These are phyloP conservation scores for Danielozyma ontarioensis DNA, from an alignment of 805 yeast genomes.

Conservation along the genomic window DNA sequence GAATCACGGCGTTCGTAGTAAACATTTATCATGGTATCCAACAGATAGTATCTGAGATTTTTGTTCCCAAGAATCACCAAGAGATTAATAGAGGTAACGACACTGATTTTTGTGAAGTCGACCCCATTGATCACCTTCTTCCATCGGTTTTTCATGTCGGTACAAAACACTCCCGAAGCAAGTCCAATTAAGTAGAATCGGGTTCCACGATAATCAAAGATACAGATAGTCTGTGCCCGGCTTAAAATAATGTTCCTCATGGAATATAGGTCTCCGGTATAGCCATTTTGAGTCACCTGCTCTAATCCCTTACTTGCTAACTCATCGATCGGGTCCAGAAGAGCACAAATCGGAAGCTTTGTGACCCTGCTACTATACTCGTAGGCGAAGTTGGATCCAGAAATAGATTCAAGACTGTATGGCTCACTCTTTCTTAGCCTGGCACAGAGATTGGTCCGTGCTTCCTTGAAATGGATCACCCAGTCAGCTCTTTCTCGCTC, in stretches of 20 bases:
- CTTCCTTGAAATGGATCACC: slow-evolving; percentile 47
- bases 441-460: slow-evolving; percentile 35
- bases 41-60: slow-evolving; percentile 54
- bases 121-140: slow-evolving; percentile 47
- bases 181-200: slow-evolving; percentile 55
- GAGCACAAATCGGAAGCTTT: slow-evolving; percentile 49
- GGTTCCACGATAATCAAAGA: slow-evolving; percentile 42
- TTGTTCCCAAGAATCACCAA: slow-evolving; percentile 56
- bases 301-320: slow-evolving; percentile 16
- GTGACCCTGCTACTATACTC: slow-evolving; percentile 47
- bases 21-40: slow-evolving; percentile 58
- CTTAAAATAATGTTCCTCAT: slow-evolving; percentile 25
- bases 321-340: slow-evolving; percentile 46
- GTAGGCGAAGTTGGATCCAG: slow-evolving; percentile 61
- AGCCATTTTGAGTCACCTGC: slow-evolving; percentile 17
- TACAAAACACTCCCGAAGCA: slow-evolving; percentile 56
- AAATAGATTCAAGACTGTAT: slow-evolving; percentile 46
- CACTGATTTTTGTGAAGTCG: slow-evolving; percentile 56
- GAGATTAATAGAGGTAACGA: slow-evolving; percentile 50
- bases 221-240: slow-evolving; percentile 37
- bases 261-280: slow-evolving; percentile 20
- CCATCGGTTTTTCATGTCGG: slow-evolving; percentile 49
- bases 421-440: slow-evolving; percentile 42
- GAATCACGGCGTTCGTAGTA: slow-evolving; percentile 40
- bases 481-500: slow-evolving; percentile 53